Base-by-base conservation (phyloP, 768 basidiomycete genomes). In the Mycena vulgaris region DNA sequence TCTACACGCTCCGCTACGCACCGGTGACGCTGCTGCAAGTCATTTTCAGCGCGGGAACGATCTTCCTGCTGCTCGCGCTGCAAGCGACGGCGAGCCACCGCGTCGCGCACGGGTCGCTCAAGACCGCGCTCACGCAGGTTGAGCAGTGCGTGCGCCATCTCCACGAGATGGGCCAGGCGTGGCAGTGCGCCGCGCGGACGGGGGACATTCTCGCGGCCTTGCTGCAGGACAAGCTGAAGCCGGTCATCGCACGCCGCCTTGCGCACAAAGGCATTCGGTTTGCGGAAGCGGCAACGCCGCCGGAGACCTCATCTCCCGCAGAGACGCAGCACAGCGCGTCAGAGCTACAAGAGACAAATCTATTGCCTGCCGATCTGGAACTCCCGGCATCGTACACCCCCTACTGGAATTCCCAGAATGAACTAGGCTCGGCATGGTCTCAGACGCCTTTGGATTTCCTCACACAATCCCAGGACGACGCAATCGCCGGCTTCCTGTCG, bases 41-140 rank as follows among this genome's bases (percentile, higher is more conserved):
- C 58, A 66, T 77, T 17, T 85, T 84, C 76, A 77, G 78, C 47
- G 83, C 83, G 2, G 84, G 82, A 14, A 84, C 84, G 19, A 77
- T 81, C 55, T 83, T 80, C 58, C 74, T 84, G 30, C 76, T 84
- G 58, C 75, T 79, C 49, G 79, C 82, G 42, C 76, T 82, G 59
- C 79, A 81, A 62, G 80, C 80, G 28, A 72, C 70, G 5, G 56
- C 62, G 27, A 69, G 68, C 52, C 42, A 49, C 19, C 65, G 66
- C 60, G 61, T 66, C 39, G 68, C 71, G 30, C 71, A 72, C 53
- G 52, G 42, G 13, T 48, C 61, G 30, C 68, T 74, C 21, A 28
- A 58, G 40, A 72, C 68, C 17, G 63, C 73, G 21, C 60, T 73
- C 33, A 52, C 52, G 19, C 57, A 73, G 55, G 51, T 51, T 33